Evolutionary conservation across 2,329 filamentous ascomycete genomes (phyloP).

Genomic region (Botrytis squamosa): DNA sequence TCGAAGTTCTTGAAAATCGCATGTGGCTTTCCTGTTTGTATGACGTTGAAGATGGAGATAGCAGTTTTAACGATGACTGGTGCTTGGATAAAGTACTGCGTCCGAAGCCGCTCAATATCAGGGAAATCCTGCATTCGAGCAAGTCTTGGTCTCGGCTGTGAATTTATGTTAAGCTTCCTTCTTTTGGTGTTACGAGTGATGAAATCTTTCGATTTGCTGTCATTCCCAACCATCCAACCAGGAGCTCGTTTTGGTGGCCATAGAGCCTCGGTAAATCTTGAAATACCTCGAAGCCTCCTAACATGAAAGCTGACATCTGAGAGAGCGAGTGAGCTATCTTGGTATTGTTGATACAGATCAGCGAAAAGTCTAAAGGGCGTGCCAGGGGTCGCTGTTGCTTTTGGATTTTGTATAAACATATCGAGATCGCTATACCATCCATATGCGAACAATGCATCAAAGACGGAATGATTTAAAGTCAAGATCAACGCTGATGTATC

Average conservation of each 20-base stretch:
- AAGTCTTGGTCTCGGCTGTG: neutral
- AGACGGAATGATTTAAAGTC: neutral
- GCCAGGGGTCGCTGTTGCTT: too few relatives aligned
- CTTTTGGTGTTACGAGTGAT: neutral
- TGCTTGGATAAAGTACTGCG: neutral
- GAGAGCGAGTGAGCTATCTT: neutral
- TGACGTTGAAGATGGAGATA: neutral
- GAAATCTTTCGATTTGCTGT: neutral
- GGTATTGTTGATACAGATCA: neutral
- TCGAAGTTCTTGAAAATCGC: neutral
- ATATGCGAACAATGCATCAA: slow-evolving; percentile 12
- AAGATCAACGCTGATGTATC: neutral
- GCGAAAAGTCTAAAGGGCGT: slow-evolving; percentile 3
- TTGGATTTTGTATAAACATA: neutral
- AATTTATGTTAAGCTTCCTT: neutral
- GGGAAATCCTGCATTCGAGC: neutral
- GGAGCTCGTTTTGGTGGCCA: neutral
- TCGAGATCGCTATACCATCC: slow-evolving; percentile 7
- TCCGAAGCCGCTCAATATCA: neutral
- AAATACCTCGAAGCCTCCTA: neutral
- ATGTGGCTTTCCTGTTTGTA: neutral
- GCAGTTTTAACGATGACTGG: slow-evolving; percentile 1
- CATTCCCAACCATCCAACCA: slow-evolving; percentile 1
- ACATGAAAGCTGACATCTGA: slow-evolving; percentile 7
- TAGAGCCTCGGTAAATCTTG: neutral